Percentiles rank a stretch among this genome's conserved stretches.
Evolutionary conservation across 805 yeast species (phyloP).

Genomic region (Candida chauliodis): DNA sequence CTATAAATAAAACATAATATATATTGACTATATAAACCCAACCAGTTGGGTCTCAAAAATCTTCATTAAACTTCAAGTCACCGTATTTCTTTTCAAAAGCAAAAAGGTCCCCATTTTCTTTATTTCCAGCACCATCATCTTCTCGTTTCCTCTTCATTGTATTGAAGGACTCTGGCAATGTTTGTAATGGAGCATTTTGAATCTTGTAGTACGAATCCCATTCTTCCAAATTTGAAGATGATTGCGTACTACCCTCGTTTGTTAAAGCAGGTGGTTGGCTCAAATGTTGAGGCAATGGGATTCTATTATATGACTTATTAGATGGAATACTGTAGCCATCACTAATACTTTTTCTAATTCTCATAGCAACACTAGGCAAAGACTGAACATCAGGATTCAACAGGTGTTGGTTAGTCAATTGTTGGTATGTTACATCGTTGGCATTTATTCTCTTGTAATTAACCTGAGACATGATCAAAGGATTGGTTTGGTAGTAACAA

Average conservation of each 20-base stretch:
- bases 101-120: conserved; percentile 8
- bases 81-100: conserved; percentile 36
- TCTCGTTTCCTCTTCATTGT: conserved; percentile 21
- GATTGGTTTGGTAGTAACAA: too few relatives aligned
- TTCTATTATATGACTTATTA: conserved; percentile 18
- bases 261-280: conserved; percentile 44
- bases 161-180: conserved; percentile 16
- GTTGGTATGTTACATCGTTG: neutral
- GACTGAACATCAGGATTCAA: conserved; percentile 30
- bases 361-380: conserved; percentile 63
- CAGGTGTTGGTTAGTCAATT: neutral
- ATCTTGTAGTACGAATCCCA: conserved; percentile 31
- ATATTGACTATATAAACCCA: too few relatives aligned
- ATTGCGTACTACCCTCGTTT: conserved; percentile 38
- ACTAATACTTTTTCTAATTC: conserved; percentile 63
- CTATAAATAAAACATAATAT: too few relatives aligned
- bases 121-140: conserved; percentile 16
- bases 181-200: conserved; percentile 11
- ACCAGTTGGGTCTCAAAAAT: conserved; percentile 29
- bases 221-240: conserved; percentile 38
- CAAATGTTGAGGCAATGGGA: conserved; percentile 40
- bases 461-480: conserved; percentile 1
- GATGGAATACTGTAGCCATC: conserved; percentile 49
- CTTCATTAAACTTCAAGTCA: conserved; percentile 44
- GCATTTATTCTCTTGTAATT: conserved; percentile 3